Evolutionary conservation across 1,139 yeast genomes (phyloP), one percentile per base, ranked within the genome.

Genomic region (Ogataea hybrid): DNA sequence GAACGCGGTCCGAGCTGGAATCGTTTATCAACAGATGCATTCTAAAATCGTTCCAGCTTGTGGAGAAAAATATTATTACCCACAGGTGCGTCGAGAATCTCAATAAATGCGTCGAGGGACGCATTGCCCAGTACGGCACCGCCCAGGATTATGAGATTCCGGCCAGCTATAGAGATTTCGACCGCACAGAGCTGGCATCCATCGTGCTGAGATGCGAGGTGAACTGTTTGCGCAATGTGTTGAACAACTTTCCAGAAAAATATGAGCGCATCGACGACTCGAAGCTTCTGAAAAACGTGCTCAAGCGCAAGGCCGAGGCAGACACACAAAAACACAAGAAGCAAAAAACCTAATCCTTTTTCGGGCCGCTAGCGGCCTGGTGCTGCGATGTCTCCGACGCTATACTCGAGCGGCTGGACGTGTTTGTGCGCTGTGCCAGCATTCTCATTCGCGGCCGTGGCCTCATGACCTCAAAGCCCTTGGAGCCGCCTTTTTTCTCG

Each of bases 191-290:
- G 28, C 69, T 81, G 77, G 81, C 87, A 1, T 59, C 67, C 21
- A 64, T 75, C 30, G 83, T 82, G 0, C 59, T 82, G 29, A 66
- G 66, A 39, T 73, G 68, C 42, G 94, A 84, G 58, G 69, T 69
- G 37, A 58, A 62, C 21, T 72, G 84, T 3, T 60, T 84, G 23
- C 43, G 48, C 14, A 46, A 45, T 14, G 37, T 48, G 2, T 9
- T 47, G 7, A 39, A 45, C 28, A 49, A 45, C 6, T 47, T 43
- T 17, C 47, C 50, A 6, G 74, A 83, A 39, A 43, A 63, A 6
- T 65, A 65, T 8, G 54, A 65, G 23, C 51, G 74, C 25, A 73
- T 83, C 29, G 75, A 72, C 9, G 89, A 82, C 60, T 75, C 67
- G 1, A 81, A 80, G 57, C 61, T 82, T 37, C 59, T 79, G 36